These are phyloP conservation scores for Vaccinium corymbosum DNA, from an alignment of 148 eudicot genomes.

Conservation along the genomic window DNA sequence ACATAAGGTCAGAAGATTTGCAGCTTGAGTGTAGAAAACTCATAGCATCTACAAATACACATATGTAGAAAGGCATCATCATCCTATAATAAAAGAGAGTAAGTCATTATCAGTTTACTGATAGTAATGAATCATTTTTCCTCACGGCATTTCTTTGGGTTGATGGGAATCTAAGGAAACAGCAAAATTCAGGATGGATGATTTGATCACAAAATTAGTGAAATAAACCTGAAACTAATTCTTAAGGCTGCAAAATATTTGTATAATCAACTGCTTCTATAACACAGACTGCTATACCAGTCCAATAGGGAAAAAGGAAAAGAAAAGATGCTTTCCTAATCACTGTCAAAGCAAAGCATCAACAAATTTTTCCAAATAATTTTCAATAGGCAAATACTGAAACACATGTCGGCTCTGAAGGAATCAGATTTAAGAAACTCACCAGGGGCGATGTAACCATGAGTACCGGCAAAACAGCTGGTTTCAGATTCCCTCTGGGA, in stretches of 20 bases:
- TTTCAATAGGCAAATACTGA: not conserved
- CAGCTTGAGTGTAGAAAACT: not conserved
- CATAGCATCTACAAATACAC: not conserved
- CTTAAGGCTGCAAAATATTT: not conserved
- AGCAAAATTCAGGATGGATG: not conserved
- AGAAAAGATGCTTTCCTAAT: not conserved
- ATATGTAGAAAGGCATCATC: not conserved
- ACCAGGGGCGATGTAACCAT: slow-evolving; percentile 99
- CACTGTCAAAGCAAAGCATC: not conserved
- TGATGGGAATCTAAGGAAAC: not conserved
- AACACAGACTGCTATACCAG: not conserved
- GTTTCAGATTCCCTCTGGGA: slow-evolving; percentile 31
- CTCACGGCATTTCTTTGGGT: not conserved
- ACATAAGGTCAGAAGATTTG: not conserved
- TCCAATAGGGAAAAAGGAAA: not conserved
- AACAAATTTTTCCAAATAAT: not conserved
- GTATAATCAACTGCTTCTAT: not conserved
- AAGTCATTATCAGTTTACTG: not conserved
- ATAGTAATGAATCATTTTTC: not conserved
- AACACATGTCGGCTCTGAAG: not conserved
- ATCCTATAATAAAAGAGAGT: not conserved
- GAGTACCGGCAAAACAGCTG: slow-evolving; percentile 79
- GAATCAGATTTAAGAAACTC: slow-evolving; percentile 17
- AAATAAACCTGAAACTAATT: not conserved
- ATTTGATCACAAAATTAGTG: not conserved